Conservation (phyloP, 306 rosid species). For the Casuarina cunninghamiana region DNA sequence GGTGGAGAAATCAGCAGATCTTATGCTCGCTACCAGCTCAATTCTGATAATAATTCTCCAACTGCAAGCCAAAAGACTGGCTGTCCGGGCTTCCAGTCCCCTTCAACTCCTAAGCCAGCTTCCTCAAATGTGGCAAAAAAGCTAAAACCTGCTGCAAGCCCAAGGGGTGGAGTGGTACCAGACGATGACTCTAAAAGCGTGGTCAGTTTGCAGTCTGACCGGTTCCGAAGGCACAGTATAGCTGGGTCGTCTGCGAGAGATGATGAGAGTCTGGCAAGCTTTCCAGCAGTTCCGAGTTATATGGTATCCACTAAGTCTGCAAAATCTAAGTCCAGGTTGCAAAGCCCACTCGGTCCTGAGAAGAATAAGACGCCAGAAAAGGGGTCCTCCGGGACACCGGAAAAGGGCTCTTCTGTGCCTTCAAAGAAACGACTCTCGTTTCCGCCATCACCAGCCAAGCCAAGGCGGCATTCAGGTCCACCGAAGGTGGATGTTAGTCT, state of each 20-base stretch:
- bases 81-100: conserved; percentile 52
- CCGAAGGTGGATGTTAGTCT: conserved; percentile 66
- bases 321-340: conserved; percentile 77
- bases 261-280: conserved; percentile 76
- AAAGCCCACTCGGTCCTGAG: conserved; percentile 61
- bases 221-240: conserved; percentile 79
- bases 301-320: conserved; percentile 88
- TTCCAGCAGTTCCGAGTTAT: conserved; percentile 74
- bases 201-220: conserved; percentile 65
- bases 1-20: conserved; percentile 93
- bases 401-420: conserved; percentile 45
- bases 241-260: conserved; percentile 69
- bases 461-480: conserved; percentile 77
- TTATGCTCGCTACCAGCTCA: conserved; percentile 82
- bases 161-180: conserved; percentile 47
- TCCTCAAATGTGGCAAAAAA: conserved; percentile 39
- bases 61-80: conserved; percentile 63
- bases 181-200: conserved; percentile 75
- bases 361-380: conserved; percentile 54
- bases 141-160: conserved; percentile 61
- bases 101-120: conserved; percentile 69
- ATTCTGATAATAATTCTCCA: conserved; percentile 78
- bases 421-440: conserved; percentile 76
- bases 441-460: conserved; percentile 73
- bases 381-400: too few species aligned